Conservation (phyloP, 768 basidiomycete species). For the Hericium erinaceus region DNA sequence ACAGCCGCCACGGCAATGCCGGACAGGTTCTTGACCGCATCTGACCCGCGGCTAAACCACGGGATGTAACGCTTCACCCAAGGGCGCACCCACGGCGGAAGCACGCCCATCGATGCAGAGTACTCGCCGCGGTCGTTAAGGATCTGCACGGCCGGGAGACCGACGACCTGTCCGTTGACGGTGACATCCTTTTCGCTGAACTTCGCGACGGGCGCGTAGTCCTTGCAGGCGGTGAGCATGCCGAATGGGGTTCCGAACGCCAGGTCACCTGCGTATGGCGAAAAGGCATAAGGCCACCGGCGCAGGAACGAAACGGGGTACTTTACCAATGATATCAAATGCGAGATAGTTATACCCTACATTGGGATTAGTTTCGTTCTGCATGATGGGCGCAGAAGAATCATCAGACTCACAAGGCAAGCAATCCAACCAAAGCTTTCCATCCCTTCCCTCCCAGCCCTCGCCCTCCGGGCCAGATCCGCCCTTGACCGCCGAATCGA, state of each 20-base stretch:
- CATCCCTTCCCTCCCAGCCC: slow-evolving; percentile 46
- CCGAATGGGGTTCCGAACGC: slow-evolving; percentile 83
- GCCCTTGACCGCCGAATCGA: slow-evolving; percentile 39
- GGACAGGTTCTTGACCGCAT: slow-evolving; percentile 25
- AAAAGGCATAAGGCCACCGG: neutral
- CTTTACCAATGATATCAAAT: slow-evolving; percentile 65
- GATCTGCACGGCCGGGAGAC: slow-evolving; percentile 76
- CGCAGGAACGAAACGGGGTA: neutral
- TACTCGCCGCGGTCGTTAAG: slow-evolving; percentile 36
- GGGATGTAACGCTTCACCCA: slow-evolving; percentile 23
- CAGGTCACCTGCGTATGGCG: slow-evolving; percentile 36
- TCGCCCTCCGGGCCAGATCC: slow-evolving; percentile 45
- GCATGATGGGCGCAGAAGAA: slow-evolving; percentile 2
- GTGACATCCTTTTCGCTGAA: slow-evolving; percentile 36
- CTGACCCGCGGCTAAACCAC: slow-evolving; percentile 27
- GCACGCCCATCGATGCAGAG: slow-evolving; percentile 30
- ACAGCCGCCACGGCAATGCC: slow-evolving; percentile 32
- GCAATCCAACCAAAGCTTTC: slow-evolving; percentile 65
- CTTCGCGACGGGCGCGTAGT: slow-evolving; percentile 61
- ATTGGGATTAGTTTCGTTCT: neutral
- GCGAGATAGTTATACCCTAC: slow-evolving; percentile 53
- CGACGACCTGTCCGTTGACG: slow-evolving; percentile 32
- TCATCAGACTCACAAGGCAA: slow-evolving; percentile 48
- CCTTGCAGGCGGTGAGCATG: slow-evolving; percentile 69
- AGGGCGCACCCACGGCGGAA: slow-evolving; percentile 28